phyloP scores from a whole-genome alignment of 768 basidiomycete genomes.

The Sporobolomyces phaffii region DNA sequence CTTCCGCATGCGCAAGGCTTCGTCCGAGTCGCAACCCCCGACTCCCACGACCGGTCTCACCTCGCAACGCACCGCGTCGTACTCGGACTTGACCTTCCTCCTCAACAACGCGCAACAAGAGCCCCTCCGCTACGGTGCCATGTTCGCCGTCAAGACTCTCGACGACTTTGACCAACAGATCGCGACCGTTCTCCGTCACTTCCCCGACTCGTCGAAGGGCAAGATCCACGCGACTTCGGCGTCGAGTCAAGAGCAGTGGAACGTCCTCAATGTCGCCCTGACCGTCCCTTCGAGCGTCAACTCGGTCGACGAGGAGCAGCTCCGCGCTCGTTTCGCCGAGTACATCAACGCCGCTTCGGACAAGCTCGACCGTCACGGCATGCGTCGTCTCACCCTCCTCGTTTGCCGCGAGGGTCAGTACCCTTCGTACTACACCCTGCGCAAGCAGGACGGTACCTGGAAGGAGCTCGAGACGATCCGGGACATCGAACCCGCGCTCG shows the following conservation, averaged over 20 bases:
- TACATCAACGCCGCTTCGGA: conserved; percentile 65
- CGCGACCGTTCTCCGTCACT: conserved; percentile 50
- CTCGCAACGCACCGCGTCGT: conserved; percentile 68
- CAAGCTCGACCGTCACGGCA: conserved; percentile 65
- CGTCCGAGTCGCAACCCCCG: conserved; percentile 69
- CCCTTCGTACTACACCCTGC: conserved; percentile 88
- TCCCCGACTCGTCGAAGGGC: conserved; percentile 70
- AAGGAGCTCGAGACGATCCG: conserved; percentile 91
- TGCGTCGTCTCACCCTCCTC: conserved; percentile 84
- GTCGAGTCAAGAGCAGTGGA: conserved; percentile 58
- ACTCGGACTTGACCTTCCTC: conserved; percentile 90
- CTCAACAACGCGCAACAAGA: conserved; percentile 79
- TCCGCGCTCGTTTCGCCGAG: conserved; percentile 58
- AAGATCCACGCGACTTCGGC: conserved; percentile 48
- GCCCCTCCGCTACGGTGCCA: conserved; percentile 81
- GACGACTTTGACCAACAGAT: conserved; percentile 34
- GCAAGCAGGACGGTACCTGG: conserved; percentile 67
- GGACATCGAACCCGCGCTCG: conserved; percentile 95
- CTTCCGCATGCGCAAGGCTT: conserved; percentile 79
- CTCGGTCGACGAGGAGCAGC: conserved; percentile 62
- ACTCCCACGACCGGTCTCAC: conserved; percentile 56
- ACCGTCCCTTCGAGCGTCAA: conserved; percentile 77
- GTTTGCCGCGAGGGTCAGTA: conserved; percentile 87
- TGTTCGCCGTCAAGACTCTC: conserved; percentile 75
- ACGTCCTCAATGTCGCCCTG: conserved; percentile 88